phyloP scores from a whole-genome alignment of 805 yeast species.

The Candida multigemmis region DNA sequence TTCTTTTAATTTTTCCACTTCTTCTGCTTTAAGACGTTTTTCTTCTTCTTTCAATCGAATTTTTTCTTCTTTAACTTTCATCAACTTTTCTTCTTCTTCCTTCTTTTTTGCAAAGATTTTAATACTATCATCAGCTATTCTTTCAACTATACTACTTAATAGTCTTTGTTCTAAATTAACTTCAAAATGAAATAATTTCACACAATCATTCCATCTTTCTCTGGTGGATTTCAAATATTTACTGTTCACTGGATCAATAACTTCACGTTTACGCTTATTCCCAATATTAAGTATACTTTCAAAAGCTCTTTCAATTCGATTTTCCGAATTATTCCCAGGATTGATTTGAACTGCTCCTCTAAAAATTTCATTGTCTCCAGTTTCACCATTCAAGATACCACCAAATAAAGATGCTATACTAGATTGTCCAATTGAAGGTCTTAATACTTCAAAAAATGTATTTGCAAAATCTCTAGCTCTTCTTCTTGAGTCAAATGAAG shows the following conservation, averaged over 20 bases:
- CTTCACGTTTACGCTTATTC: slow-evolving; percentile 3
- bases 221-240: slow-evolving; percentile 39
- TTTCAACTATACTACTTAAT: slow-evolving; percentile 30
- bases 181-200: slow-evolving; percentile 43
- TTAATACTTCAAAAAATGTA: slow-evolving; percentile 16
- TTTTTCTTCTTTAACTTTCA: slow-evolving; percentile 20
- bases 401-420: slow-evolving; percentile 10
- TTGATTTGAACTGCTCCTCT: slow-evolving; percentile 16
- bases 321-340: slow-evolving; percentile 4
- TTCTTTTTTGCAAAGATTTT: slow-evolving; percentile 19
- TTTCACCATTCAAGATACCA: slow-evolving; percentile 5
- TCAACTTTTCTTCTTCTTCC: slow-evolving; percentile 15
- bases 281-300: slow-evolving; percentile 11
- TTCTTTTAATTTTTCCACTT: slow-evolving; percentile 10
- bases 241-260: slow-evolving; percentile 9
- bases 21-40: slow-evolving; percentile 15
- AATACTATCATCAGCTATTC: slow-evolving; percentile 41
- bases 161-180: slow-evolving; percentile 25
- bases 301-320: slow-evolving; percentile 15
- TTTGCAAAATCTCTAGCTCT: slow-evolving; percentile 13
- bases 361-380: slow-evolving; percentile 9
- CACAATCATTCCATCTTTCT: slow-evolving; percentile 62
- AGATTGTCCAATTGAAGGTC: slow-evolving; percentile 11
- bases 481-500: slow-evolving; percentile 7
- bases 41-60: slow-evolving; percentile 21